phyloP scores from a whole-genome alignment of 2,329 filamentous ascomycete species.

The Thelonectria discophora region DNA sequence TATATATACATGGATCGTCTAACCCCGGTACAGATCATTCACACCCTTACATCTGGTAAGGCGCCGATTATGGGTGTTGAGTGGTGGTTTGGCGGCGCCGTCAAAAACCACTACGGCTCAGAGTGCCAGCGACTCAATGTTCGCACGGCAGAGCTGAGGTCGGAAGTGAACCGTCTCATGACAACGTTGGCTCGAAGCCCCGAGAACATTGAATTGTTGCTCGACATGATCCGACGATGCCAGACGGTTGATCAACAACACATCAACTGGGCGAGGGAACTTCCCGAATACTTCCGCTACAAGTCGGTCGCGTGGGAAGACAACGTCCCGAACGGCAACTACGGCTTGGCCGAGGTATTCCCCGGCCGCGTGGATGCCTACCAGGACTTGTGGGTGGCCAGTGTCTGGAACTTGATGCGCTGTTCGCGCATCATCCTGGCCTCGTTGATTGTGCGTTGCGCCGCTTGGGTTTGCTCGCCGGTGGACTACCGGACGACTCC shows the following conservation, averaged over 20 bases:
- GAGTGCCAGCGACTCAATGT: slow-evolving; percentile 63
- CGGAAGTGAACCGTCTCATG: slow-evolving; percentile 62
- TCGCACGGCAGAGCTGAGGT: slow-evolving; percentile 63
- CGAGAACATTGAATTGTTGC: slow-evolving; percentile 60
- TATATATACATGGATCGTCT: slow-evolving; percentile 6
- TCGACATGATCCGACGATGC: slow-evolving; percentile 60
- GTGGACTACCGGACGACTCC: slow-evolving; percentile 70
- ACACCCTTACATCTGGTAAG: slow-evolving; percentile 63
- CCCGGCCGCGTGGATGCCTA: slow-evolving; percentile 69
- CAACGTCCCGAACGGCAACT: slow-evolving; percentile 61
- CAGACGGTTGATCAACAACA: slow-evolving; percentile 63
- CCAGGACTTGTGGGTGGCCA: slow-evolving; percentile 66
- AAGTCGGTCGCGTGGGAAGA: slow-evolving; percentile 67
- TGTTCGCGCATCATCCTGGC: slow-evolving; percentile 64
- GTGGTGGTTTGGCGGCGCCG: slow-evolving; percentile 67
- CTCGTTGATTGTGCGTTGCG: slow-evolving; percentile 65
- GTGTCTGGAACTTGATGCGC: slow-evolving; percentile 65
- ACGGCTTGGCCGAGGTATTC: slow-evolving; percentile 63
- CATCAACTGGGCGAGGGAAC: slow-evolving; percentile 58
- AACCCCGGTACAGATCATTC: slow-evolving; percentile 58
- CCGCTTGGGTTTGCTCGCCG: slow-evolving; percentile 67
- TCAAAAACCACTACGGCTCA: slow-evolving; percentile 58
- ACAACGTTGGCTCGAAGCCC: slow-evolving; percentile 55
- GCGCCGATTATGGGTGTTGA: slow-evolving; percentile 62
- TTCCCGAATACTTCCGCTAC: slow-evolving; percentile 61